Base-by-base conservation (phyloP, 768 basidiomycete genomes). In the Strobilomyces confusus region DNA sequence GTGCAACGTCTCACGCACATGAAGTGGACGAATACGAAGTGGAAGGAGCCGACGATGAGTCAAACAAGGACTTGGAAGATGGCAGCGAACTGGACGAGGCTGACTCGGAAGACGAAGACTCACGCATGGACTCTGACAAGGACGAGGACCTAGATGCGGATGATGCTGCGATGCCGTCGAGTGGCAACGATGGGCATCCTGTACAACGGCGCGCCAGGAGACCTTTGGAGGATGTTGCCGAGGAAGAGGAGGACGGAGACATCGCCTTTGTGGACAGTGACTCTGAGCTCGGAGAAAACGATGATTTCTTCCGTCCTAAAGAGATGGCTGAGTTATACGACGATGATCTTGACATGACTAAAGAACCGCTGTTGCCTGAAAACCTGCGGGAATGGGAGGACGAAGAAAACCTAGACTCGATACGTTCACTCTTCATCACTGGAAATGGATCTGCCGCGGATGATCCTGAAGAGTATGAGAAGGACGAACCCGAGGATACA, bases 361-460 rank as follows among this genome's bases (percentile, higher is more conserved):
- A 94, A 68, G 83, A 80, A 48, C 62, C 61, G 0, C 47, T 83
- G n/a, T 67, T 77, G 40, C 60, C 60, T 1, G 79, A 82, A 23
- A 73, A 74, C 42, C 68, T 90, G 53, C 80, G 76, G 55, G 81
- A 81, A 60, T 98, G 94, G 95, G 84, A 88, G 53, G 83, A 90
- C 56, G 89, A 95, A 57, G 84, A 81, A 22, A 78, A 90, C 68
- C 77, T 98, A 22, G 90, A 97, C 48, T 87, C 90, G 2, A 84
- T 99, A 63, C 82, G 90, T 7, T 76, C 82, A 50, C 75, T 95
- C 47, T 99, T 99, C 73, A 95, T 99, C 67, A 95, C 94, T 0
- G 93, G 90, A 49, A 77, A 54, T 63, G 69, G 63, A 52, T 61
- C 59, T 25, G 60, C 50, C 0, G 63, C 53, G 5, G 77, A 70